Evolutionary conservation across 352 stramenopile genomes (phyloP), one percentile per base, ranked within the genome.

Genomic region (Pythium graminicola): DNA sequence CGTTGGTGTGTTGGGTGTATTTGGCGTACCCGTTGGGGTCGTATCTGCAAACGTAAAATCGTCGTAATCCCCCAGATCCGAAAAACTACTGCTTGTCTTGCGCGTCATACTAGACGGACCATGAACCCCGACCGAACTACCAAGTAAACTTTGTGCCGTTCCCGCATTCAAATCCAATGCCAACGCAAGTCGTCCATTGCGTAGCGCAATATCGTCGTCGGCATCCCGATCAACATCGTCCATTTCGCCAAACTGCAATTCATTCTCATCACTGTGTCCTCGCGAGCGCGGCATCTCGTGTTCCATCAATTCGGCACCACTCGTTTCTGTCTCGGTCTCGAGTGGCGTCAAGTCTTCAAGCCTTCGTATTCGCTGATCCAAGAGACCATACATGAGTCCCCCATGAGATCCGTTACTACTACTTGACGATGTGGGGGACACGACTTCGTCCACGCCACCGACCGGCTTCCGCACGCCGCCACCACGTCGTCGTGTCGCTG

Each of bases 11-110:
- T 56, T 69, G n/a, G 58, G 57, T 17, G 57, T 63, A 17, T 27
- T 70, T n/a, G 59, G 58, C 17, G 58, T 64, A 23, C 67, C 64
- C 28, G 60, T 70, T 35, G 76, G 68, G 5, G 78, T 79, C 17
- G 70, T 73, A 44, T 92, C 79, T 0, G 78, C 60, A 43, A 89
- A 80, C 14, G 75, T 75, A 27, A 89, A 91, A 41, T 92, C 81
- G 40, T 94, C 83, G 43, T 86, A 90, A 40, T 94, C 83, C 9
- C 81, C 83, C 13, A 94, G 49, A 65, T 94, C 83, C 7, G 83
- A 94, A 63, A 94, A 94, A 43, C 83, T 94, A 47, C 77, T 91
- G 9, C 78, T 91, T 9, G 73, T 89, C 60, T 94, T 85, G n/a
- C 83, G 72, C 13, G 74, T 81, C 32, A 69, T 63, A 49, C 72